Percentiles rank a stretch among this genome's conserved stretches.
Conservation (phyloP, 352 stramenopile species). For the Globisporangium splendens region DNA sequence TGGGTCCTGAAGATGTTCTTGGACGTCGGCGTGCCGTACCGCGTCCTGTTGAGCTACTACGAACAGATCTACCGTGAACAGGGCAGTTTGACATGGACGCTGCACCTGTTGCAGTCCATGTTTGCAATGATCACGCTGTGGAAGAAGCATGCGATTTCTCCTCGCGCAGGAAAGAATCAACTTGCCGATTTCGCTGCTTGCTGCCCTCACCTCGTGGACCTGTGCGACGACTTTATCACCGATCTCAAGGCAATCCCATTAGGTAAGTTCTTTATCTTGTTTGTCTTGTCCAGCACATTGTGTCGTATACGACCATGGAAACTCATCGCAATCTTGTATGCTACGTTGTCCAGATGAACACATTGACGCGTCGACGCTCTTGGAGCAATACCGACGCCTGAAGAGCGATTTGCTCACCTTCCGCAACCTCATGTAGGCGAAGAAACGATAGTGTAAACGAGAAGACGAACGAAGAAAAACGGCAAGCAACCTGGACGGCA, state of each 20-base stretch:
- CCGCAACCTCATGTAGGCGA: slow-evolving; percentile 57
- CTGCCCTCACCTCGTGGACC: slow-evolving; percentile 72
- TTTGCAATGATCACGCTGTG: slow-evolving; percentile 73
- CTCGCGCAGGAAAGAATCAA: slow-evolving; percentile 59
- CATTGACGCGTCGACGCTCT: slow-evolving; percentile 46
- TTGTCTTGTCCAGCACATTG: no score
- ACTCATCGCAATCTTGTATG: slow-evolving; percentile 3
- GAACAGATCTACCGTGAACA: slow-evolving; percentile 78
- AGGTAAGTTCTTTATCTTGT: slow-evolving; percentile 30
- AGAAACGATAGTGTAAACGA: neutral
- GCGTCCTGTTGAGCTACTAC: slow-evolving; percentile 72
- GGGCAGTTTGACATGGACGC: slow-evolving; percentile 48
- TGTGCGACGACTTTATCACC: slow-evolving; percentile 78
- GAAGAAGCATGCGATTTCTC: slow-evolving; percentile 78
- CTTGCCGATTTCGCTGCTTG: slow-evolving; percentile 72
- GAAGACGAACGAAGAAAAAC: neutral
- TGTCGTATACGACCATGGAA: no score
- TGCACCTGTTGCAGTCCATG: slow-evolving; percentile 78
- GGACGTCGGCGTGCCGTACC: slow-evolving; percentile 75
- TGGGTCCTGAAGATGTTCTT: slow-evolving; percentile 82
- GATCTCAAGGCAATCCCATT: slow-evolving; percentile 74
- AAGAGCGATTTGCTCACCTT: slow-evolving; percentile 75
- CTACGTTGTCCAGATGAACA: slow-evolving; percentile 45
- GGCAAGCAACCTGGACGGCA: neutral
- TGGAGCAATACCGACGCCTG: slow-evolving; percentile 72